A percentile compares a stretch with the other conserved stretches of the same genome.
Conservation (phyloP, 1,284 basidiomycete genomes). For the Cryptococcus sp. region DNA sequence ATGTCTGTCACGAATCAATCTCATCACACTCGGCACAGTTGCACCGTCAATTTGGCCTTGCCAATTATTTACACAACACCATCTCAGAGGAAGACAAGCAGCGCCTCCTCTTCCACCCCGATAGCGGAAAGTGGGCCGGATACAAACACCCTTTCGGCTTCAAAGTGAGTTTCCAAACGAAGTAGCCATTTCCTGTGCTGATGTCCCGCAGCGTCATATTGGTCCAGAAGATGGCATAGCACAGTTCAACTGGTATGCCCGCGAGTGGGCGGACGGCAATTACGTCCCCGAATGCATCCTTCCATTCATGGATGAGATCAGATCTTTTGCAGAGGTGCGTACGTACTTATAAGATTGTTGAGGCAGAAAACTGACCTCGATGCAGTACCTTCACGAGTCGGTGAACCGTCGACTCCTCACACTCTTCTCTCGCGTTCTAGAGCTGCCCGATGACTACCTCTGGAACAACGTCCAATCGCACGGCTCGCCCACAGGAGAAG, state of each 20-base stretch:
- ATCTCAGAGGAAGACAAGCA: constrained; percentile 43
- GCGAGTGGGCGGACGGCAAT: constrained; percentile 34
- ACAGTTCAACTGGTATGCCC: constrained; percentile 54
- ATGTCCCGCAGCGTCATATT: constrained; percentile 30
- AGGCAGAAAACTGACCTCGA: too few relatives aligned
- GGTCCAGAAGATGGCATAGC: constrained; percentile 53
- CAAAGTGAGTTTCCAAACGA: constrained; percentile 26
- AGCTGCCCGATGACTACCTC: constrained; percentile 53
- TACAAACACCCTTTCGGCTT: constrained; percentile 56
- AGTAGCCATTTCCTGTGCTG: neutral
- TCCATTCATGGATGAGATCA: constrained; percentile 51
- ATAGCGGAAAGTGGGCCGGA: constrained; percentile 42
- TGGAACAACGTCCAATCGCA: constrained; percentile 53
- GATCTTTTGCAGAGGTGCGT: constrained; percentile 39
- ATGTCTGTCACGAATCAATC: neutral
- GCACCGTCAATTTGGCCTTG: constrained; percentile 41
- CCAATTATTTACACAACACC: constrained; percentile 36
- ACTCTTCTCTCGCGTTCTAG: constrained; percentile 53
- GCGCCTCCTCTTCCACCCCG: constrained; percentile 37
- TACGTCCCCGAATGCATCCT: constrained; percentile 34
- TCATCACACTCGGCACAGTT: constrained; percentile 20
- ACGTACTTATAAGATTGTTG: constrained; percentile 11
- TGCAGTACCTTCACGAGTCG: constrained; percentile 33
- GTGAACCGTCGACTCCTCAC: constrained; percentile 53
- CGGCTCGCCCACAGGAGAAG: constrained; percentile 49